phyloP scores from a whole-genome alignment of 2,329 filamentous ascomycete genomes.

The Fusarium caatingaense region DNA sequence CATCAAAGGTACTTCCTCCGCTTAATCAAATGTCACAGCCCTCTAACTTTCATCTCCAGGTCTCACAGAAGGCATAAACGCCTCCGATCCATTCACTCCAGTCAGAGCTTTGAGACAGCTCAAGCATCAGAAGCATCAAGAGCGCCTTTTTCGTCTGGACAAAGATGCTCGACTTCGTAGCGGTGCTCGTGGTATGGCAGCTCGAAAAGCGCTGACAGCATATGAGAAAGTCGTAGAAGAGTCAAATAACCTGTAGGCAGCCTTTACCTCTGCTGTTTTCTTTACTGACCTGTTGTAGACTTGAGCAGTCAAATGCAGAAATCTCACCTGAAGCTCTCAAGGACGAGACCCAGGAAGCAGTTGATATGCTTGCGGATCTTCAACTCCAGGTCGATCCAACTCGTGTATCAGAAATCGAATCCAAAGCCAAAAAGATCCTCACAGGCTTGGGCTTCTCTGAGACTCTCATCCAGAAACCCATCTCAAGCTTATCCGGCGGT shows the following conservation, averaged over 20 bases:
- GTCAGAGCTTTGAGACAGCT: slow-evolving; percentile 71
- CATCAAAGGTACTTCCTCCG: slow-evolving; percentile 62
- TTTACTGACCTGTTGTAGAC: slow-evolving; percentile 44
- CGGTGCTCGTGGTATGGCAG: slow-evolving; percentile 78
- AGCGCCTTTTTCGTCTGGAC: slow-evolving; percentile 74
- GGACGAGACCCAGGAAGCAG: slow-evolving; percentile 74
- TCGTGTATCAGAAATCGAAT: slow-evolving; percentile 72
- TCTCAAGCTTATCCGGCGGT: slow-evolving; percentile 78
- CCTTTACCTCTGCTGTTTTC: fast-evolving
- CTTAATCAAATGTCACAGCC: fast-evolving
- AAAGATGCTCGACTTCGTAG: slow-evolving; percentile 80
- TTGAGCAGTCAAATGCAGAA: slow-evolving; percentile 64
- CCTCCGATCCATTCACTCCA: slow-evolving; percentile 65
- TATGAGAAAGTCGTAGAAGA: slow-evolving; percentile 75
- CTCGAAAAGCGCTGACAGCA: slow-evolving; percentile 77
- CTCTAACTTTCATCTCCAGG: slow-evolving; percentile 49
- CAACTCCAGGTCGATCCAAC: slow-evolving; percentile 75
- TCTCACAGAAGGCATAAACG: slow-evolving; percentile 70
- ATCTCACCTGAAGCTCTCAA: slow-evolving; percentile 69
- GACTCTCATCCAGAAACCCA: slow-evolving; percentile 66
- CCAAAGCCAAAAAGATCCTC: slow-evolving; percentile 73
- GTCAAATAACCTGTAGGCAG: slow-evolving; percentile 62
- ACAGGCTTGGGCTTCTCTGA: slow-evolving; percentile 78
- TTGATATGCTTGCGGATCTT: slow-evolving; percentile 75
- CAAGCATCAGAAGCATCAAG: slow-evolving; percentile 70